Evolutionary conservation across 352 stramenopile genomes (phyloP), one percentile per base, ranked within the genome.

Genomic region (Pythium apleroticum): DNA sequence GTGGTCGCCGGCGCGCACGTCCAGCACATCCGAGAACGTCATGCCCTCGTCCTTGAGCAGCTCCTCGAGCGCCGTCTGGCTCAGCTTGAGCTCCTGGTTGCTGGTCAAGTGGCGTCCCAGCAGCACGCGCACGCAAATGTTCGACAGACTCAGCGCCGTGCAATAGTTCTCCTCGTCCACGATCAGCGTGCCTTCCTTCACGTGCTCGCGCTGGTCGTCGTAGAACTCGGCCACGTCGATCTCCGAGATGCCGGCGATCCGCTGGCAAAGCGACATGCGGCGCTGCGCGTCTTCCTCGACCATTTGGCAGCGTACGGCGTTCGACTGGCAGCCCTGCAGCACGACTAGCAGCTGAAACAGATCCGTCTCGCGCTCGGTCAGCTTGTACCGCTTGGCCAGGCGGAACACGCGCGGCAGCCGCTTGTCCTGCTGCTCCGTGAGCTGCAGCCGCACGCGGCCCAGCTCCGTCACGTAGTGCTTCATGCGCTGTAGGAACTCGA

Each of bases 131-230:
- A 93, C 84, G 46, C 78, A 91, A 24, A 95, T 94, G 48, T 92
- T 90, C 2, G 86, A 94, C 46, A 95, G 66, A 41, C 68, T 90
- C 3, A 96, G 65, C 63, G 81, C 75, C 52, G 81, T 91, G 63
- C 70, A 77, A 71, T 94, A 94, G 63, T 88, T 90, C 69, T 94
- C 85, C 57, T 90, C 78, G 48, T 94, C 84, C 19, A 93, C 83
- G 60, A 95, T 74, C 20, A 95, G 71, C 35, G 83, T 95, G 50
- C 88, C 88, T 76, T 97, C 89, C 69, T 93, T 93, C 50, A 97
- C 87, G 62, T 95, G 85, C 49, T 91, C 81, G 50, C 86, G 78
- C 46, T 93, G 81, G 63, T 92, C 81, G 56, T 97, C 87, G 27
- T 90, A 75, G 52, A 97, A 97, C 59, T 92, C 82, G 17, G 78